Base-by-base conservation (phyloP, 1,139 yeast genomes). In the Debaryomycetaceae sp. region DNA sequence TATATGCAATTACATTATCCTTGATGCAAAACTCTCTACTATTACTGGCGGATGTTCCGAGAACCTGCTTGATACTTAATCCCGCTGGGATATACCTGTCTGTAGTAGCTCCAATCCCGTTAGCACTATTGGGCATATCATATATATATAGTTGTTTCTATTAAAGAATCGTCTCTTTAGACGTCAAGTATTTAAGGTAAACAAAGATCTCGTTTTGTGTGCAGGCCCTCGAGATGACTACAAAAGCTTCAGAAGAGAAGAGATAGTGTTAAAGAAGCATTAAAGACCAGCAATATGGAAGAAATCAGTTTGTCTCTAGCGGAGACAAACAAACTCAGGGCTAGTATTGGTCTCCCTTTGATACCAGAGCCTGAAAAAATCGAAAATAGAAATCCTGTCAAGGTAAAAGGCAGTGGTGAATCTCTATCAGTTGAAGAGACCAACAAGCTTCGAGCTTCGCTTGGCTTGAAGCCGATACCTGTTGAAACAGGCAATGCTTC, bases 351-450 rank as follows among this genome's bases (percentile, higher is more conserved):
- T 2, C 53, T 67, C 19, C 53, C 60, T 4, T 62, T 63, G 5
- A 58, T 65, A 11, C 64, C 63, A 3, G 36, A 41, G n/a, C 41
- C 46, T 1, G 31, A 26, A 15, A 31, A 35, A n/a, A 14, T 17
- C 13, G 15, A 34, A 16, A 24, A 31, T 30, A n/a, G 3, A 7
- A 26, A 15, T 2, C 30, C 33, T 17, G 15, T n/a, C 15, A 28
- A 31, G 28, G 17, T 31, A 16, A 22, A 15, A 13, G 33, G 18
- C 2, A 17, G 24, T 7, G 26, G 31, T 9, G 39, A 39, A 7
- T 61, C 51, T 44, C 59, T 75, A 7, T 70, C 79, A 0, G 41
- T 76, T 5, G 78, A 72, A 43, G 83, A 79, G 49, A 79, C 83
- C 0, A 79, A 79, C 51, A 65, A 58, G 46, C 61, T 79, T 4